A percentile compares a stretch with the other conserved stretches of the same genome.
These are phyloP conservation scores for Didymella exigua DNA, from an alignment of 2,329 filamentous ascomycete species.

Conservation along the genomic window DNA sequence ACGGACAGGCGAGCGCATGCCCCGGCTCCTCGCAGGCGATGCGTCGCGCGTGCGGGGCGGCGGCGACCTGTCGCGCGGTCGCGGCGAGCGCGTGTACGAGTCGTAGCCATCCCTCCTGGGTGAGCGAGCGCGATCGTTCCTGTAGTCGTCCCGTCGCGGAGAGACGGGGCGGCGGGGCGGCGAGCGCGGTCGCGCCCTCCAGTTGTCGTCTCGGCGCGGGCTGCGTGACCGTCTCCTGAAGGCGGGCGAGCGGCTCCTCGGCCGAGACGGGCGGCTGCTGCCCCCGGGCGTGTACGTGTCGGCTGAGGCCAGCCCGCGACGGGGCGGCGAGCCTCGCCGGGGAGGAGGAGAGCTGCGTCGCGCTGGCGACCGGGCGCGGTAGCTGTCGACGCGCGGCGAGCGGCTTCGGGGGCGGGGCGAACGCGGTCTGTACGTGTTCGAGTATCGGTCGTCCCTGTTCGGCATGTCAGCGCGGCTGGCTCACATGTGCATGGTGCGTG, in stretches of 20 bases:
- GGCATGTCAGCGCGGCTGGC: conserved; percentile 3
- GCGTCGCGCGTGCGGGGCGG: conserved; percentile 52
- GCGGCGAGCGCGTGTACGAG: conserved; percentile 50
- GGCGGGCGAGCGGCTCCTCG: conserved; percentile 48
- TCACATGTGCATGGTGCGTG: conserved; percentile 4
- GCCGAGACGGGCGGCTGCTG: conserved; percentile 37
- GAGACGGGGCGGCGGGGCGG: conserved; percentile 54
- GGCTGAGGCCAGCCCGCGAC: conserved; percentile 44
- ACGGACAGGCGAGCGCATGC: conserved; percentile 51
- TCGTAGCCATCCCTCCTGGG: conserved; percentile 49
- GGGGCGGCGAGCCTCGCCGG: conserved; percentile 35
- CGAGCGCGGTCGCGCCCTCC: conserved; percentile 55
- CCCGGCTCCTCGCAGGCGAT: conserved; percentile 55
- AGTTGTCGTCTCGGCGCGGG: conserved; percentile 50
- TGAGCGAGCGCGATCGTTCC: conserved; percentile 48
- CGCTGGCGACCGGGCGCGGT: conserved; percentile 43
- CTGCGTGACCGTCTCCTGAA: conserved; percentile 50
- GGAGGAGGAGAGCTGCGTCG: conserved; percentile 24
- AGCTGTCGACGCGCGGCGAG: conserved; percentile 45
- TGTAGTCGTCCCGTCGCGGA: conserved; percentile 46
- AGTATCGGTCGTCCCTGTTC: conserved; percentile 45
- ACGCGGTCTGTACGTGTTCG: conserved; percentile 47
- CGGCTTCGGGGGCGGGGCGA: conserved; percentile 41
- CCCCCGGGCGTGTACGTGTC: conserved; percentile 51
- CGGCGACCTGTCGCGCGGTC: conserved; percentile 51